Percentiles rank a stretch among this genome's conserved stretches.
phyloP scores from a whole-genome alignment of 768 basidiomycete genomes.

The Glaciozyma martinii region DNA sequence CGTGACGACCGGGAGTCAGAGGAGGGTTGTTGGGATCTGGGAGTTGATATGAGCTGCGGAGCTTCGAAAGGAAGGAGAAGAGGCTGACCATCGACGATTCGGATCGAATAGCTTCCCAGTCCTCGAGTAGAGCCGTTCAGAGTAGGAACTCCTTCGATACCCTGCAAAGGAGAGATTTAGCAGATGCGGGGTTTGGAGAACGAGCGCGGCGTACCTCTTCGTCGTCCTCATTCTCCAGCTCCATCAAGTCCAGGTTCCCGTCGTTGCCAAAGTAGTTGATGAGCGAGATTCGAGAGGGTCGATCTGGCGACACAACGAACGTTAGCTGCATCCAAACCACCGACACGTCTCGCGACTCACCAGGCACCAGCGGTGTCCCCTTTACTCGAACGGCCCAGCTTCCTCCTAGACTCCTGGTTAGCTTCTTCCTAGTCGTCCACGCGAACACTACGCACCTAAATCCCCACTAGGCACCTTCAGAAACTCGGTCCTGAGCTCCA shows the following conservation, averaged over 20 bases:
- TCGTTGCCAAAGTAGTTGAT: conserved; percentile 84
- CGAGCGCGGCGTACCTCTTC: conserved; percentile 52
- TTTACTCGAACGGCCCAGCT: conserved; percentile 81
- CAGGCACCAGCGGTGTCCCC: conserved; percentile 61
- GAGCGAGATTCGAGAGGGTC: conserved; percentile 59
- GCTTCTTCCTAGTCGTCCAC: conserved; percentile 21
- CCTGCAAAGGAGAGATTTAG: conserved; percentile 33
- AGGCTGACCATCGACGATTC: conserved; percentile 32
- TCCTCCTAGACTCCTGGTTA: conserved; percentile 40
- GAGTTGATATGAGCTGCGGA: not conserved
- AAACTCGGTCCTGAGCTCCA: conserved; percentile 72
- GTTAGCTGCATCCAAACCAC: not conserved
- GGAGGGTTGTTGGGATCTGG: conserved; percentile 16
- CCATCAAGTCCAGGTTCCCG: conserved; percentile 63
- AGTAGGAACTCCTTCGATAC: conserved; percentile 51
- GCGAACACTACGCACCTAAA: conserved; percentile 45
- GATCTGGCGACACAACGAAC: conserved; percentile 18
- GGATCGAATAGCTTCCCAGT: conserved; percentile 71
- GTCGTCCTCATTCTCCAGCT: conserved; percentile 66
- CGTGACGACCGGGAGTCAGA: conserved; percentile 14
- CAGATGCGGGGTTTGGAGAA: not conserved
- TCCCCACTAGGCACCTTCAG: conserved; percentile 74
- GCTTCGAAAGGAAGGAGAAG: not conserved
- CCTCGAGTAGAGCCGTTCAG: conserved; percentile 67
- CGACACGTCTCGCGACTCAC: conserved; percentile 42